Base-by-base conservation (phyloP, 1,284 basidiomycete species). In the Apiotrichum domesticum region DNA sequence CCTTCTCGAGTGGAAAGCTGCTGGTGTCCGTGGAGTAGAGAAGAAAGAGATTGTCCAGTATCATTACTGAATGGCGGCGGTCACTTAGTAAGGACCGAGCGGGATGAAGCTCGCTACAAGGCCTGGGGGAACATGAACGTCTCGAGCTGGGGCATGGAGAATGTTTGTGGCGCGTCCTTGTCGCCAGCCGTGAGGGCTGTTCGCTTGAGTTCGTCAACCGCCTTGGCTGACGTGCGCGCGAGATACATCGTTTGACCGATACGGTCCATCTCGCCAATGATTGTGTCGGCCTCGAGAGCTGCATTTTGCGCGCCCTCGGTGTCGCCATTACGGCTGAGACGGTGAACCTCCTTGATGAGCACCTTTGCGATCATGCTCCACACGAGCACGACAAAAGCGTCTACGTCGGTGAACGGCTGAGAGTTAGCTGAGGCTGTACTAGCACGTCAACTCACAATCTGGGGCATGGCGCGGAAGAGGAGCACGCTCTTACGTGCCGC, bases 331-430 rank as follows among this genome's bases (percentile, higher is more conserved):
- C 63, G 47, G 8, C 46, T 53, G 21, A 69, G 59, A 35, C 73
- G 61, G 42, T 69, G 65, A 43, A 67, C 51, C 59, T 75, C 73
- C 57, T 73, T 73, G 56, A 72, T 57, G 35, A 75, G 55, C 1
- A 65, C 57, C 53, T 71, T 71, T 35, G 66, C 64, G 14, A 72
- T 64, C 63, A 75, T 66, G 51, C 67, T 67, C 73, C 72, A 75
- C 14, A 73, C 66, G 33, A 72, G 60, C 11, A 71, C 57, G 6
- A 66, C 57, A 52, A 72, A 70, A 9, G 68, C 66, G 45, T 75
- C 73, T 33, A 71, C 66, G 44, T 73, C 73, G 1, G 63, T 60
- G 44, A 66, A 61, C 1, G 70, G 66, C 70, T 73, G 47, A 29
- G 21, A 6, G 32, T 34, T 33, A 5, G 13, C 21, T 21, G 21